These are phyloP conservation scores for Diversispora epigaea DNA, from an alignment of 192 early-diverging fungal species.

Conservation along the genomic window DNA sequence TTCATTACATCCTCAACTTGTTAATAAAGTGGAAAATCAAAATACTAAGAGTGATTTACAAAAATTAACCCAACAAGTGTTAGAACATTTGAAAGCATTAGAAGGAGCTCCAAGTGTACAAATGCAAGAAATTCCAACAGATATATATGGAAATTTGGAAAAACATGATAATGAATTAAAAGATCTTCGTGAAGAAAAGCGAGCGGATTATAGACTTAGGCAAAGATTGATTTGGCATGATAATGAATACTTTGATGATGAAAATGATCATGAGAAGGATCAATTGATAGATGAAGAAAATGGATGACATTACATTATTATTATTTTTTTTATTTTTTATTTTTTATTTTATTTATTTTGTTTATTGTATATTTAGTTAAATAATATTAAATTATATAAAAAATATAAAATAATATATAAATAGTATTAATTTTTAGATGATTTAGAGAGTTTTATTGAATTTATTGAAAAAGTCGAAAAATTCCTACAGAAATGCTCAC, in stretches of 20 bases:
- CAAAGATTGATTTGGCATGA: constrained; percentile 7
- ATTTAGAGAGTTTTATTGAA: too few relatives aligned
- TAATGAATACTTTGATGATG: constrained; percentile 31
- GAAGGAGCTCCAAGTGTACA: constrained; percentile 92
- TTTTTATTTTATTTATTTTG: too few relatives aligned
- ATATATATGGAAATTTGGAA: constrained; percentile 55
- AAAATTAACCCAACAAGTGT: constrained; percentile 62
- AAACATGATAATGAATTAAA: constrained; percentile 56
- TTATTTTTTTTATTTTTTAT: too few relatives aligned
- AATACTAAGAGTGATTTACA: constrained; percentile 84
- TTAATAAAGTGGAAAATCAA: constrained; percentile 81
- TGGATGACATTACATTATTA: too few relatives aligned
- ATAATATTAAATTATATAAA: too few relatives aligned
- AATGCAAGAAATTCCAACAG: constrained; percentile 84
- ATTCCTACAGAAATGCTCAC: too few relatives aligned
- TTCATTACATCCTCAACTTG: constrained; percentile 82
- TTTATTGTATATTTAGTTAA: too few relatives aligned
- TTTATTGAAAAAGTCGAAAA: too few relatives aligned
- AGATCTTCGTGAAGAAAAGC: constrained; percentile 46
- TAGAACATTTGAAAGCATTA: constrained; percentile 87
- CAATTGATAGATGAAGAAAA: neutral
- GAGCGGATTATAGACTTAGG: constrained; percentile 19
- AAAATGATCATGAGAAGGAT: constrained; percentile 25
- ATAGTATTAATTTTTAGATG: too few relatives aligned
- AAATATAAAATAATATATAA: too few relatives aligned